Evolutionary conservation across 78 protist species (phyloP), one percentile per base, ranked within the genome.

Genomic region (Guillardia theta): DNA sequence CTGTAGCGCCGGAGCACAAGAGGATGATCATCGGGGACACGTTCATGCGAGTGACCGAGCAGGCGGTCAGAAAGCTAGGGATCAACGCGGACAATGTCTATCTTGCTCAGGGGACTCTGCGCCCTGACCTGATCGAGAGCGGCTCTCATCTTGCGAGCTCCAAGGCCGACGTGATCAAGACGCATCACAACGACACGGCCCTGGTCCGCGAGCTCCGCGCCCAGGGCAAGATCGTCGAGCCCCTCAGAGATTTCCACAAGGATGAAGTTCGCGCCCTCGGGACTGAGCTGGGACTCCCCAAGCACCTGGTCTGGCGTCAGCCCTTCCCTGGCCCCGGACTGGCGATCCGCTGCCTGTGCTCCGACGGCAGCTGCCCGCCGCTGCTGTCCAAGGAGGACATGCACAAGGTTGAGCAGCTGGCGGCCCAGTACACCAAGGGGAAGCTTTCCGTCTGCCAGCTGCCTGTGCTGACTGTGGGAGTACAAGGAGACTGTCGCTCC

Each of bases 271-370:
- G 90, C 18, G 90, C 45, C 4, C 96, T 98, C 8, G 99, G 99
- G 18, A 48, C 47, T 37, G 41, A 36, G 30, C 95, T 98, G 18
- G 99, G 99, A 27, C 95, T 98, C 18, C 96, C 98, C 15, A 92
- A 96, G 15, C 93, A 92, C 0, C 95, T 98, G 47, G 98, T 98
- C 37, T 94, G 96, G 98, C 93, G 99, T 0, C 99, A 98, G 94
- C 99, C 99, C 21, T 98, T 98, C 96, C 99, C 99, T 0, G 99
- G 99, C 0, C 99, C 99, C 10, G 99, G 99, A 45, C 95, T 98
- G 4, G 99, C 99, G 19, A 96, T 98, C 88, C 98, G 99, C 48
- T 95, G 96, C 43, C 58, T 98, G 43, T 97, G 99, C 95, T 47
- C 98, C 0, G 95, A 87, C 21, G 50, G 93, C 62, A 98, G 98